Percentiles rank a stretch among this genome's conserved stretches.
These are phyloP conservation scores for Aspergillus nomiae DNA, from an alignment of 2,329 filamentous ascomycete species.

Conservation along the genomic window DNA sequence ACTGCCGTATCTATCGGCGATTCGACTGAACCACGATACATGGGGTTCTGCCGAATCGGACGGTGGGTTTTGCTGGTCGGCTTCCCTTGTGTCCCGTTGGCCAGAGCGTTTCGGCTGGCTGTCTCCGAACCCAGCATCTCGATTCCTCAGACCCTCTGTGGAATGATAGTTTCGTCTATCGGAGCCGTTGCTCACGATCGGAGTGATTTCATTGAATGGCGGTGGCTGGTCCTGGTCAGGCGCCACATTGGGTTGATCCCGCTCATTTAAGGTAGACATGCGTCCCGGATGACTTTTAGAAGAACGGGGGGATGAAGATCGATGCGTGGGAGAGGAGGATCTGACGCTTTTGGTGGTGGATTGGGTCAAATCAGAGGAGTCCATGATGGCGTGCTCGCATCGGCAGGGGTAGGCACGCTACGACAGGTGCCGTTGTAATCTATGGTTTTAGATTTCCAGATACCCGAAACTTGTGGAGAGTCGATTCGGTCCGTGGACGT, in stretches of 20 bases:
- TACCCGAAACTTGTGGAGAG: not conserved
- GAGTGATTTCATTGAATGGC: slow-evolving; percentile 32
- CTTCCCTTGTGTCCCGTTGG: slow-evolving; percentile 8
- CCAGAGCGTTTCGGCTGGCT: slow-evolving; percentile 13
- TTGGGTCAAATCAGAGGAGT: slow-evolving; percentile 30
- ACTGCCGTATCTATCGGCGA: slow-evolving; percentile 62
- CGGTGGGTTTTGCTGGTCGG: slow-evolving; percentile 8
- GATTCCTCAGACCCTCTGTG: slow-evolving; percentile 27
- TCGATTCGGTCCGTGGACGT: not conserved
- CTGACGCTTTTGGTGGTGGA: slow-evolving; percentile 21
- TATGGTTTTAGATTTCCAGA: not conserved
- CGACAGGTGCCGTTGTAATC: not conserved
- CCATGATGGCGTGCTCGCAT: slow-evolving; percentile 40
- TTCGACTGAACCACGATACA: slow-evolving; percentile 49
- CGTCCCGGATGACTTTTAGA: slow-evolving; percentile 16
- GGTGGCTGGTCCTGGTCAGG: slow-evolving; percentile 19
- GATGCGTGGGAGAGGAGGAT: slow-evolving; percentile 24
- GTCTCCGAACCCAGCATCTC: slow-evolving; percentile 14
- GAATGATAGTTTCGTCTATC: slow-evolving; percentile 35
- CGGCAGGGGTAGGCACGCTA: slow-evolving; percentile 11
- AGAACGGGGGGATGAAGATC: slow-evolving; percentile 24
- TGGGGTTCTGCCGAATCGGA: slow-evolving; percentile 17
- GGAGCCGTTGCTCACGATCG: slow-evolving; percentile 31
- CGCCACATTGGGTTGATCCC: slow-evolving; percentile 21
- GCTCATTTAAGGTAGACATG: slow-evolving; percentile 27